These are phyloP conservation scores for Stereum hirsutum DNA, from an alignment of 1,284 basidiomycete genomes.

Conservation along the genomic window DNA sequence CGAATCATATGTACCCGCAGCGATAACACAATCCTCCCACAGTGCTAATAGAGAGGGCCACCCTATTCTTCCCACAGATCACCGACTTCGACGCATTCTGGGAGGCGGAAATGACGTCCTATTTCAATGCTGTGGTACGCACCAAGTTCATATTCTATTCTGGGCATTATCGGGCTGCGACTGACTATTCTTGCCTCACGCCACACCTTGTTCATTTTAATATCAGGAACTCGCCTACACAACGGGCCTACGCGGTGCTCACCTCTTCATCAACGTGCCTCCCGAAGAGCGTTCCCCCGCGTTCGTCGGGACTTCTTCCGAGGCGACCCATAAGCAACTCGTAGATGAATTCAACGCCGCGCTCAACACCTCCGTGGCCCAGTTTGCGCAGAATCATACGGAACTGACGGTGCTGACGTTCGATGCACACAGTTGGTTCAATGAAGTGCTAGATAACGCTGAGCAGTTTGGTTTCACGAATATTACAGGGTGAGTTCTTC, in stretches of 20 bases:
- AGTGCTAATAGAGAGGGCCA: too few relatives aligned
- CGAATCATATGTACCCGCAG: slow-evolving; percentile 4
- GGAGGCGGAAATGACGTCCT: slow-evolving; percentile 38
- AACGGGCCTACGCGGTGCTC: slow-evolving; percentile 30
- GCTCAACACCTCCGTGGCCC: slow-evolving; percentile 23
- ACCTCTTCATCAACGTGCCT: slow-evolving; percentile 48
- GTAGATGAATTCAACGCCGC: slow-evolving; percentile 33
- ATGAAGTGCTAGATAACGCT: slow-evolving; percentile 32
- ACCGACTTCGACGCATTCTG: slow-evolving; percentile 39
- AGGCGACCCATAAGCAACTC: slow-evolving; percentile 26
- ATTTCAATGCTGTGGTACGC: slow-evolving; percentile 43
- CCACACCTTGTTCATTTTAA: slow-evolving; percentile 3
- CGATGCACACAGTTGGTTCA: slow-evolving; percentile 43
- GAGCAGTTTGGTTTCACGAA: slow-evolving; percentile 35
- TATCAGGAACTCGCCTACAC: slow-evolving; percentile 30
- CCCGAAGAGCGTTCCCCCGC: slow-evolving; percentile 38
- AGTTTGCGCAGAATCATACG: slow-evolving; percentile 28
- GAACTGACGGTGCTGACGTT: slow-evolving; percentile 34
- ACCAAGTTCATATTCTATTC: neutral
- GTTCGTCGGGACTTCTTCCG: slow-evolving; percentile 22
- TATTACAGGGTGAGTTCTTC: slow-evolving; percentile 31
- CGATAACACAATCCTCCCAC: neutral
- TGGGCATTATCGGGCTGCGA: too few relatives aligned
- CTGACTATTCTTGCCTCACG: too few relatives aligned
- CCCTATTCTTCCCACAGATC: slow-evolving; percentile 25